Percentiles rank a stretch among this genome's conserved stretches.
Conservation (phyloP, 768 basidiomycete genomes). For the Leccinum rimulosum region DNA sequence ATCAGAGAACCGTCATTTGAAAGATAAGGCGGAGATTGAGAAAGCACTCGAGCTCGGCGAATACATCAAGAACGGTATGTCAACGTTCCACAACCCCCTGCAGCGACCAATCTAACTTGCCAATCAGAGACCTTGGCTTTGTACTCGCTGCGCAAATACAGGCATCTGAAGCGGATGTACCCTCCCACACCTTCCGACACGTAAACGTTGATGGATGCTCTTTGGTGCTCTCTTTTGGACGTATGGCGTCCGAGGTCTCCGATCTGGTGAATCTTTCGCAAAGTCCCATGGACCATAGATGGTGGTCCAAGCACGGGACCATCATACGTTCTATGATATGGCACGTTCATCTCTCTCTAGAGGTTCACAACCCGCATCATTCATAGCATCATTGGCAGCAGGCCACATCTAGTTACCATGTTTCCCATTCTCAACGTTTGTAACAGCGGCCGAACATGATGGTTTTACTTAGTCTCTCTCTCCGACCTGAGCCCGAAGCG, state of each 20-base stretch:
- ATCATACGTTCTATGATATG: not conserved
- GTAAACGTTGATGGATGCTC: not conserved
- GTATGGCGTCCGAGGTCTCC: not conserved
- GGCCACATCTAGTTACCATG: not conserved
- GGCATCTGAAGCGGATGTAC: slow-evolving; percentile 75
- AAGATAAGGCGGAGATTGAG: slow-evolving; percentile 70
- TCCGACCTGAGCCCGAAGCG: not conserved
- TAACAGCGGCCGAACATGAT: not conserved
- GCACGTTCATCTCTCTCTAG: not conserved
- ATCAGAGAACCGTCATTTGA: slow-evolving; percentile 65
- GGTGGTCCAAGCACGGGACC: not conserved
- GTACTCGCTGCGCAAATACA: slow-evolving; percentile 80
- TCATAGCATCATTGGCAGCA: not conserved
- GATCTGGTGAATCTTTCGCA: not conserved
- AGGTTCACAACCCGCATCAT: not conserved
- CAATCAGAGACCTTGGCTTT: slow-evolving; percentile 74
- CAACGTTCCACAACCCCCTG: not conserved
- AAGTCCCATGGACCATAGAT: not conserved
- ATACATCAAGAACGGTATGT: slow-evolving; percentile 81
- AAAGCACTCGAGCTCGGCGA: slow-evolving; percentile 71
- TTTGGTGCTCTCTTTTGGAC: not conserved
- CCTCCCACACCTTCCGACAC: slow-evolving; percentile 29
- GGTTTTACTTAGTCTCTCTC: not conserved
- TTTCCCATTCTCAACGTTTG: not conserved
- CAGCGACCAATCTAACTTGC: not conserved